Percentiles rank a stretch among this genome's conserved stretches.
phyloP scores from a whole-genome alignment of 2,329 filamentous ascomycete genomes.

The Fusarium humuli region DNA sequence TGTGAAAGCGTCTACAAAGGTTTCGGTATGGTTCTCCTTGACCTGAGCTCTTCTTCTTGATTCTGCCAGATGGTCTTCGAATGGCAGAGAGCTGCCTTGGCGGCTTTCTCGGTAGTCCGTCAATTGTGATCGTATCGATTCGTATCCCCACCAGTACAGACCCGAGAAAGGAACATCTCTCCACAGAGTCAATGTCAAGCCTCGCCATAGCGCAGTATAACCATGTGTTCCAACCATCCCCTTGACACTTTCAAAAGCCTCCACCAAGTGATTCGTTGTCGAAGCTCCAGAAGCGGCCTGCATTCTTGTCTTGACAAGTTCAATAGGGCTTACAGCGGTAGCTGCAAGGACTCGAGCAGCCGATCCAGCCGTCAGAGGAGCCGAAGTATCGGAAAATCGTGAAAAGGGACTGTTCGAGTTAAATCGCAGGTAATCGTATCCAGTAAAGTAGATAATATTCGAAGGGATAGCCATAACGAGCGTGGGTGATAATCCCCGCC shows the following conservation, averaged over 20 bases:
- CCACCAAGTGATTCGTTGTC: slow-evolving; percentile 76
- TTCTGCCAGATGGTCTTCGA: slow-evolving; percentile 53
- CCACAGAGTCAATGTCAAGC: slow-evolving; percentile 91
- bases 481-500: slow-evolving; percentile 94
- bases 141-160: slow-evolving; percentile 98
- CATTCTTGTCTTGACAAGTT: slow-evolving; percentile 92
- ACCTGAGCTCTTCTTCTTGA: slow-evolving; percentile 69
- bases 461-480: slow-evolving; percentile 92
- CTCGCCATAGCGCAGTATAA: slow-evolving; percentile 88
- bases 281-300: slow-evolving; percentile 76
- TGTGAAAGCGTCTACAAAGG: slow-evolving; percentile 89
- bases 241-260: slow-evolving; percentile 80
- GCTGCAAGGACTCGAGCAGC: slow-evolving; percentile 84
- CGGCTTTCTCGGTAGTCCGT: slow-evolving; percentile 73
- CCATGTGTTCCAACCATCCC: slow-evolving; percentile 84
- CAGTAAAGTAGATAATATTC: slow-evolving; percentile 98
- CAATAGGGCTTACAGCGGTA: slow-evolving; percentile 86
- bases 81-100: slow-evolving; percentile 54
- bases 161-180: slow-evolving; percentile 97
- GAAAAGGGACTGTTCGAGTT: slow-evolving; percentile 79
- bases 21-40: slow-evolving; percentile 77
- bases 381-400: slow-evolving; percentile 73
- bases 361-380: slow-evolving; percentile 83
- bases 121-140: slow-evolving; percentile 78
- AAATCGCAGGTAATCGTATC: slow-evolving; percentile 92